These are phyloP conservation scores for Endotrypanum monterogeii DNA, from an alignment of 208 protist genomes.

Conservation along the genomic window DNA sequence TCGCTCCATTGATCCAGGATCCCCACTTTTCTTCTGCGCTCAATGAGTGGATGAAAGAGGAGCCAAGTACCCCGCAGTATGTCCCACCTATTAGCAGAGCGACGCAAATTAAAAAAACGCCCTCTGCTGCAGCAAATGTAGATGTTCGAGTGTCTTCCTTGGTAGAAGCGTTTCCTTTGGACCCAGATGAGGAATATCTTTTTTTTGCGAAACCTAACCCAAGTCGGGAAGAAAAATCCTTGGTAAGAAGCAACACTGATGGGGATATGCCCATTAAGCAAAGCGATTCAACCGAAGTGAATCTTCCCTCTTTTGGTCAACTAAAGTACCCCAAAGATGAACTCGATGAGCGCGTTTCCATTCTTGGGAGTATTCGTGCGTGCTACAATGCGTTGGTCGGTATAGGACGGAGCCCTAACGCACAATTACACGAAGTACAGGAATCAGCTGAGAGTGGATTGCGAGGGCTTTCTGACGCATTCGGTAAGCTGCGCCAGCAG, in stretches of 20 bases:
- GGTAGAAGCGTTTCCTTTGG: conserved; percentile 13
- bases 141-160: conserved; percentile 3
- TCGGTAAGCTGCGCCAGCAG: conserved; percentile 22
- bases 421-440: conserved; percentile 73
- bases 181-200: conserved; percentile 30
- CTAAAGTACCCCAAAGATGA: conserved; percentile 44
- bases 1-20: conserved; percentile 32
- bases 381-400: conserved; percentile 72
- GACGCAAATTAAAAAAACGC: background rate
- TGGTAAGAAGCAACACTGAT: background rate
- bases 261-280: background rate
- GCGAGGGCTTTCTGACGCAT: conserved; percentile 37
- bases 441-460: conserved; percentile 54
- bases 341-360: conserved; percentile 38
- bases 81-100: background rate
- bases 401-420: conserved; percentile 51
- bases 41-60: conserved; percentile 33
- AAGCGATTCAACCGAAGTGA: background rate
- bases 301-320: conserved; percentile 38
- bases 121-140: background rate
- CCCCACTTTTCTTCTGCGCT: conserved; percentile 25
- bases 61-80: conserved; percentile 7
- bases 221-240: background rate
- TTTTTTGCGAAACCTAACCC: conserved; percentile 13
- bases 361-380: conserved; percentile 52